Evolutionary conservation across 2,329 filamentous ascomycete species (phyloP).

Genomic region (Coniochaeta sp.): DNA sequence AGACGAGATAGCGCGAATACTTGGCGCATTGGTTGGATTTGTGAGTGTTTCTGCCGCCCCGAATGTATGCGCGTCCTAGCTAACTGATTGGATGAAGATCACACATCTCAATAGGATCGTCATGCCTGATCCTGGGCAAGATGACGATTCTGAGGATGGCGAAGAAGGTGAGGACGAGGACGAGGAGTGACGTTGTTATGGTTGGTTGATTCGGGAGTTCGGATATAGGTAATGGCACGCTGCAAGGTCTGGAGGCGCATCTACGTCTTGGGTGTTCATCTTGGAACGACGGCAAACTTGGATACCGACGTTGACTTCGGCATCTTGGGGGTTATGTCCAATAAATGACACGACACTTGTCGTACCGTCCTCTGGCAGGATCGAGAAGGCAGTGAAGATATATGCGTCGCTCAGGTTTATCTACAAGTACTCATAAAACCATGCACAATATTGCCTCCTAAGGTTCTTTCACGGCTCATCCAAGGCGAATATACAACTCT

Average conservation of each 20-base stretch:
- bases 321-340: neutral
- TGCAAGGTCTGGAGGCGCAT: too few relatives aligned
- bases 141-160: slow-evolving; percentile 37
- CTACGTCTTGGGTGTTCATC: neutral
- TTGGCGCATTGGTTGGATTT: slow-evolving; percentile 68
- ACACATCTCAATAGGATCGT: slow-evolving; percentile 66
- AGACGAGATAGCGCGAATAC: slow-evolving; percentile 55
- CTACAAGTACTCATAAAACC: too few relatives aligned
- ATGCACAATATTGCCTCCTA: too few relatives aligned
- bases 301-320: neutral
- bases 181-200: slow-evolving; percentile 1
- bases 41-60: slow-evolving; percentile 46
- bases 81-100: slow-evolving; percentile 37
- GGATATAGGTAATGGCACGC: too few relatives aligned
- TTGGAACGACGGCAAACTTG: neutral
- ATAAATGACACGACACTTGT: neutral
- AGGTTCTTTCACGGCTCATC: too few relatives aligned
- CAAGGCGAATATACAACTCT: neutral
- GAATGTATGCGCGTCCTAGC: slow-evolving; percentile 5
- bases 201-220: neutral
- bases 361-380: neutral
- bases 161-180: slow-evolving; percentile 2
- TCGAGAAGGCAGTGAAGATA: too few relatives aligned
- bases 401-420: too few relatives aligned
- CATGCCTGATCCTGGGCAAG: slow-evolving; percentile 59